phyloP scores from a whole-genome alignment of 441 rosid species.

The Adansonia grandidieri region DNA sequence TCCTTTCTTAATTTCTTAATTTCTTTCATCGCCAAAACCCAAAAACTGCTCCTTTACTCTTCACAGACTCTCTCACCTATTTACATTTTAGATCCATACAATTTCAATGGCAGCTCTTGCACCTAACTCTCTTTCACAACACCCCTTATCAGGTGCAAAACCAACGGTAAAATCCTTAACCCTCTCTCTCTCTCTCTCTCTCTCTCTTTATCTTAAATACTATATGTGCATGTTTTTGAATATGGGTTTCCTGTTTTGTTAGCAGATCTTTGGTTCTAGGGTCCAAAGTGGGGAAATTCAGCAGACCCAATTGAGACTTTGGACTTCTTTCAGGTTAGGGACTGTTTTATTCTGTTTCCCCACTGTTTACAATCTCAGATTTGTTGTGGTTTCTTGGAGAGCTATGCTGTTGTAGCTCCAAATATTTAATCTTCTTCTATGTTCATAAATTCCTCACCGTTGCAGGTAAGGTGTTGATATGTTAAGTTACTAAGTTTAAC shows the following conservation, averaged over 20 bases:
- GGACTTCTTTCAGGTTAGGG: constrained; percentile 48
- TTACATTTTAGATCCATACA: neutral
- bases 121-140: constrained; percentile 36
- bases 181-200: neutral
- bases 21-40: neutral
- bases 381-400: constrained; percentile 1
- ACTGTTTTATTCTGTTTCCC: neutral
- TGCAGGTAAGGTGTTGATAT: neutral
- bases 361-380: neutral
- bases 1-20: neutral
- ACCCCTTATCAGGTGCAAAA: constrained; percentile 25
- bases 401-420: neutral
- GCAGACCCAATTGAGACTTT: constrained; percentile 41
- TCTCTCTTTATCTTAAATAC: neutral
- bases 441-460: neutral
- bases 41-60: neutral
- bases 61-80: neutral
- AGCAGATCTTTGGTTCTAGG: constrained; percentile 49
- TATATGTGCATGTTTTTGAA: constrained; percentile 4
- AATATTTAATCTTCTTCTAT: neutral
- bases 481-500: neutral
- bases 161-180: constrained; percentile 3
- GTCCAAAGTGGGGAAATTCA: constrained; percentile 38
- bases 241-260: constrained; percentile 28
- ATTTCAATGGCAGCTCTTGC: constrained; percentile 43